phyloP scores from a whole-genome alignment of 768 basidiomycete species.

The Psilocybe sp. region DNA sequence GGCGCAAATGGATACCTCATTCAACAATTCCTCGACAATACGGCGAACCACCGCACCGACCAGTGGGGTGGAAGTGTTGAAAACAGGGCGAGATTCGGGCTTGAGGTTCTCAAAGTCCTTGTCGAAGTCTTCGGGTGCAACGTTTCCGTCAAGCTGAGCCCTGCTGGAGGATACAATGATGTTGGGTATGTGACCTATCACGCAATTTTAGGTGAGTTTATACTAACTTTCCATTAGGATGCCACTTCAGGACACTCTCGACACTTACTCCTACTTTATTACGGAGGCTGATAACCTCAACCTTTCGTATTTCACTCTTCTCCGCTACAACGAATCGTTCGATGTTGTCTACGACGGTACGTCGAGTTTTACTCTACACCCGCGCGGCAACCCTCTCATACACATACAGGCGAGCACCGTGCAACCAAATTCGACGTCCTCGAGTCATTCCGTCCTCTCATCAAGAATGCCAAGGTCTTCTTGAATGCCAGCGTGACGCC shows the following conservation, averaged over 20 bases:
- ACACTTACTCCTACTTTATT: conserved; percentile 40
- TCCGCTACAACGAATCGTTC: conserved; percentile 19
- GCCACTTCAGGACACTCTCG: conserved; percentile 40
- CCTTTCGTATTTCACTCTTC: conserved; percentile 29
- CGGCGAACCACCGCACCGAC: conserved; percentile 49
- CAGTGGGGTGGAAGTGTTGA: conserved; percentile 58
- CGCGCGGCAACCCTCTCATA: not conserved
- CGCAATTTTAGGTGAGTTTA: not conserved
- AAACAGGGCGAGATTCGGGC: conserved; percentile 53
- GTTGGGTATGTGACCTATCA: conserved; percentile 29
- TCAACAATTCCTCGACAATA: conserved; percentile 49
- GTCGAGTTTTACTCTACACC: not conserved
- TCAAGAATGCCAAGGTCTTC: conserved; percentile 35
- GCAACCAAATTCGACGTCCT: conserved; percentile 38
- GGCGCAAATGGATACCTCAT: conserved; percentile 43
- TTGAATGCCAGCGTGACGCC: conserved; percentile 35
- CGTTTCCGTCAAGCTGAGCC: conserved; percentile 43
- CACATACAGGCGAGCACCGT: conserved; percentile 26
- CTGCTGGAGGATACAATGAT: conserved; percentile 44
- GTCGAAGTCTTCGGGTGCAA: conserved; percentile 40
- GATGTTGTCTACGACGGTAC: conserved; percentile 30
- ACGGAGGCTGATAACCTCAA: conserved; percentile 35
- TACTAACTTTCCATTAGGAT: conserved; percentile 23
- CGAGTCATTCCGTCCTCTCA: conserved; percentile 29
- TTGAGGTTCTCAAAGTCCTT: conserved; percentile 46